Conservation (phyloP, 352 stramenopile genomes). For the Pythium aquatile region DNA sequence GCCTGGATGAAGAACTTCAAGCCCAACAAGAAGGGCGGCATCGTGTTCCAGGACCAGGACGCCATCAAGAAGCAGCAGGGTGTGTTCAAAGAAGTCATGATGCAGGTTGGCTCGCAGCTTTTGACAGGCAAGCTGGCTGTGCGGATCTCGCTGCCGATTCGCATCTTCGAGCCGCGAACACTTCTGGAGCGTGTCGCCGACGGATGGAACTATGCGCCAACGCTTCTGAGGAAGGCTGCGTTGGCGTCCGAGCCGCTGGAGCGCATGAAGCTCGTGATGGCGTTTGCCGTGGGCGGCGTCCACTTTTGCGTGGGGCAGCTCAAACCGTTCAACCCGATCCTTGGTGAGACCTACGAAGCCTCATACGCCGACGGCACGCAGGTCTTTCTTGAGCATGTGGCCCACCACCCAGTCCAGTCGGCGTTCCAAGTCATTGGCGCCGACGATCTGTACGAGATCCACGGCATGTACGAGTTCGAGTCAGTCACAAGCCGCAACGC, state of each 20-base stretch:
- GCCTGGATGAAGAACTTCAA: conserved; percentile 57
- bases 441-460: conserved; percentile 49
- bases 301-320: conserved; percentile 82
- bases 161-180: conserved; percentile 72
- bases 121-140: conserved; percentile 67
- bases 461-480: conserved; percentile 70
- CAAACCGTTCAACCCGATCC: conserved; percentile 86
- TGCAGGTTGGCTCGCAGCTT: conserved; percentile 67
- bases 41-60: conserved; percentile 66
- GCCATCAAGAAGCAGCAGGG: conserved; percentile 76
- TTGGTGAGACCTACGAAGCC: conserved; percentile 77
- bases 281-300: conserved; percentile 61
- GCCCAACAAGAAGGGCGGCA: conserved; percentile 67
- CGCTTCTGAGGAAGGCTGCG: conserved; percentile 69
- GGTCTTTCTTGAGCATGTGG: conserved; percentile 71
- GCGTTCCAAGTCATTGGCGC: conserved; percentile 54
- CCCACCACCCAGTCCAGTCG: conserved; percentile 68
- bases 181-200: conserved; percentile 73
- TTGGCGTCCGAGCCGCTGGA: conserved; percentile 52
- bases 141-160: conserved; percentile 71
- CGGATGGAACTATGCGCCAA: conserved; percentile 76
- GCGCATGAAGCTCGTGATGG: conserved; percentile 70
- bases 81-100: conserved; percentile 80
- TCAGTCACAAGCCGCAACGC: conserved; percentile 64
- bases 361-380: conserved; percentile 66